phyloP scores from a whole-genome alignment of 208 protist species.

The Sergeia podlipaevii region DNA sequence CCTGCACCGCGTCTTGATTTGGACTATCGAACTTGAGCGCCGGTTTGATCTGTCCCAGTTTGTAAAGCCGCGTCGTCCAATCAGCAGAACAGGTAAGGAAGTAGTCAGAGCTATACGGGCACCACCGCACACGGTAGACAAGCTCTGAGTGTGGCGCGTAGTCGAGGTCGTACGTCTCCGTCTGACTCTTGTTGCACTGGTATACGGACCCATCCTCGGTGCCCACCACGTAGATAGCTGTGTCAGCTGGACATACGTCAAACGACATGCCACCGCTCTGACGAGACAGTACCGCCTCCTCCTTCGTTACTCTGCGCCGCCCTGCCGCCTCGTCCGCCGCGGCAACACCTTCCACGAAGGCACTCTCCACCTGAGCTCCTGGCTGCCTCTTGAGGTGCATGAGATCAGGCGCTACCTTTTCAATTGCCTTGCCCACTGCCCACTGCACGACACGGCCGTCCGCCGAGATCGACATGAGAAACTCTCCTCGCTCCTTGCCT shows the following conservation, averaged over 20 bases:
- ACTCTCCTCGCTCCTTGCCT: constrained; percentile 88
- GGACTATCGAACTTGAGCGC: constrained; percentile 83
- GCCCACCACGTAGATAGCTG: constrained; percentile 91
- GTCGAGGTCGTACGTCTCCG: constrained; percentile 93
- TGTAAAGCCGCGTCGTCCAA: constrained; percentile 94
- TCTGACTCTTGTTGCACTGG: constrained; percentile 96
- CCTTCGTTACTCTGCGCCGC: constrained; percentile 6
- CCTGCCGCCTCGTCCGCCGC: constrained; percentile 42
- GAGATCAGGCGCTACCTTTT: constrained; percentile 83
- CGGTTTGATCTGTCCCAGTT: constrained; percentile 48
- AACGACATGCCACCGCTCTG: constrained; percentile 93
- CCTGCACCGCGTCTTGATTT: constrained; percentile 87
- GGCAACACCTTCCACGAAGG: constrained; percentile 65
- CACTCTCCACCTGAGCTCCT: constrained; percentile 51
- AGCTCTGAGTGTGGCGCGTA: constrained; percentile 92
- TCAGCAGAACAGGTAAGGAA: constrained; percentile 96
- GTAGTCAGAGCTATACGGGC: constrained; percentile 83
- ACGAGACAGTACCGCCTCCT: constrained; percentile 90
- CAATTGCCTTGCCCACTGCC: constrained; percentile 93
- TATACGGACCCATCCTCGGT: constrained; percentile 95
- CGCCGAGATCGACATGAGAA: constrained; percentile 93
- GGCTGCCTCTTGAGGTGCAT: constrained; percentile 92
- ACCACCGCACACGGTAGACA: constrained; percentile 93
- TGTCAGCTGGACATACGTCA: constrained; percentile 89
- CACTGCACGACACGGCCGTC: constrained; percentile 96